Evolutionary conservation across 306 rosid species (phyloP).

Genomic region (Leucaena leucocephala): DNA sequence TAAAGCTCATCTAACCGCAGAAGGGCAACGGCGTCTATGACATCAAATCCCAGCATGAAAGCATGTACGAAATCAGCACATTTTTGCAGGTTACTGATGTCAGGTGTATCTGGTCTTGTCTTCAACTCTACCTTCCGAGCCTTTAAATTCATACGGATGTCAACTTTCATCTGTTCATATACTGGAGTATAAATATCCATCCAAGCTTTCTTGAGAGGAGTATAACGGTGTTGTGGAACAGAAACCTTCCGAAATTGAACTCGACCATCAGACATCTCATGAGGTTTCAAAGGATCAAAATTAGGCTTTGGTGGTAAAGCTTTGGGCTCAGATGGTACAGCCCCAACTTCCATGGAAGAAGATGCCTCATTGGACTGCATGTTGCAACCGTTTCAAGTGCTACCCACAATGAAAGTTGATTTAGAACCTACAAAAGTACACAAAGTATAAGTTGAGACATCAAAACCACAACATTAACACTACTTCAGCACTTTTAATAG

Average conservation of each 20-base stretch:
- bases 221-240: conserved; percentile 80
- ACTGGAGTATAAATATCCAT: conserved; percentile 82
- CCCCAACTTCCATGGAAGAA: conserved; percentile 65
- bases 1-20: conserved; percentile 87
- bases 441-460: neutral
- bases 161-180: conserved; percentile 83
- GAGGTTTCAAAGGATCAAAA: conserved; percentile 78
- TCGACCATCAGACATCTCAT: conserved; percentile 84
- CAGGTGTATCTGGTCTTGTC: conserved; percentile 80
- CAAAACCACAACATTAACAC: conserved; percentile 2
- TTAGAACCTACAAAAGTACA: neutral
- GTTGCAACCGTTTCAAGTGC: conserved; percentile 28
- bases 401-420: conserved; percentile 1
- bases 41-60: conserved; percentile 86
- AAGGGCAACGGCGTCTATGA: conserved; percentile 80
- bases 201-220: conserved; percentile 89
- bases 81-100: conserved; percentile 77
- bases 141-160: conserved; percentile 81
- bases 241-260: conserved; percentile 81
- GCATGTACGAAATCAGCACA: conserved; percentile 94
- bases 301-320: conserved; percentile 67
- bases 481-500: neutral
- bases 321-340: conserved; percentile 37
- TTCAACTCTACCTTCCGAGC: conserved; percentile 83
- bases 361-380: conserved; percentile 63